phyloP scores from a whole-genome alignment of 2,329 filamentous ascomycete genomes.

The Verticillium tricorpus region DNA sequence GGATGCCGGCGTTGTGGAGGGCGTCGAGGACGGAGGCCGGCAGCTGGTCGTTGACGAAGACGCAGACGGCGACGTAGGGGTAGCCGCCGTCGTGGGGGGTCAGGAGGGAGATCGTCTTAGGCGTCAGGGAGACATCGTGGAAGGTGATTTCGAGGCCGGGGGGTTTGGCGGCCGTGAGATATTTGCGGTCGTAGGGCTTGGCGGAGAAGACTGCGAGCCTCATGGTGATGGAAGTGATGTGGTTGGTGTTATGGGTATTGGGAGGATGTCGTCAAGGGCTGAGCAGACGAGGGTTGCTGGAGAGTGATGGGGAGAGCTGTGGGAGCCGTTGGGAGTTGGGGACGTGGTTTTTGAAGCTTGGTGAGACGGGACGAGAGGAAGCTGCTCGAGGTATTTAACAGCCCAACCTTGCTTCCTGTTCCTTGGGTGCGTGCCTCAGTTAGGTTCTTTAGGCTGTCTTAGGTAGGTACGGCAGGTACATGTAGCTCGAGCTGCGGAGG shows the following conservation, averaged over 20 bases:
- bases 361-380: neutral
- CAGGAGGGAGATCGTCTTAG: slow-evolving; percentile 49
- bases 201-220: slow-evolving; percentile 61
- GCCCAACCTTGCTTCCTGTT: neutral
- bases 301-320: neutral
- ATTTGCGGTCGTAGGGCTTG: slow-evolving; percentile 58
- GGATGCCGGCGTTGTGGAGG: slow-evolving; percentile 45
- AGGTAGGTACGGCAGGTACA: neutral
- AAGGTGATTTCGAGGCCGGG: slow-evolving; percentile 45
- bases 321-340: neutral
- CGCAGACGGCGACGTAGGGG: slow-evolving; percentile 55
- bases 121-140: slow-evolving; percentile 52
- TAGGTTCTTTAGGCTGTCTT: neutral
- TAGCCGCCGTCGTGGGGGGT: slow-evolving; percentile 23
- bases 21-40: slow-evolving; percentile 44
- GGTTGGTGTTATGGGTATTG: neutral
- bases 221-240: slow-evolving; percentile 28
- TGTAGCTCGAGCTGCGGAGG: neutral
- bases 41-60: slow-evolving; percentile 64
- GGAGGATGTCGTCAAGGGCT: neutral
- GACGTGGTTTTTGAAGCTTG: too few species aligned
- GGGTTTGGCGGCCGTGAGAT: slow-evolving; percentile 39
- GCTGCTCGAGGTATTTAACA: neutral
- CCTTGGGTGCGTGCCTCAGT: neutral
- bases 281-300: neutral